phyloP scores from a whole-genome alignment of 345 rosid genomes.

The Gossypium raimondii region DNA sequence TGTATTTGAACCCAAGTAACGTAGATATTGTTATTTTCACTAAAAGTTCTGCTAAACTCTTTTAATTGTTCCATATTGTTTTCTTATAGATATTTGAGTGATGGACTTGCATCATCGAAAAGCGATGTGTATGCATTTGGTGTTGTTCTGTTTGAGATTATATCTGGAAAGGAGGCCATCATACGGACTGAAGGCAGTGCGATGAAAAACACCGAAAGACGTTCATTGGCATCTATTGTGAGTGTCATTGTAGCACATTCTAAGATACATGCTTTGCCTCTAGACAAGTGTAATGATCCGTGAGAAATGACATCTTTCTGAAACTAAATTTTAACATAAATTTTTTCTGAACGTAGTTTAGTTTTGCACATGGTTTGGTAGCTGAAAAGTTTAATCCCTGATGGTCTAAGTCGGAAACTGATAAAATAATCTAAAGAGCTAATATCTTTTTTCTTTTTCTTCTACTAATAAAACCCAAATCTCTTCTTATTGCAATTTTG shows the following conservation, averaged over 20 bases:
- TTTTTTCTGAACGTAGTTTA: no score
- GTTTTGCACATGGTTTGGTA: no score
- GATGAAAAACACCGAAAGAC: slow-evolving; percentile 69
- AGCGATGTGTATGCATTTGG: slow-evolving; percentile 98
- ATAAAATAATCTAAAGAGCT: neutral
- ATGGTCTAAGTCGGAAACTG: neutral
- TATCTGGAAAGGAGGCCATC: slow-evolving; percentile 86
- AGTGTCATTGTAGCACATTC: slow-evolving; percentile 29
- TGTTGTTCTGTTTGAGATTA: slow-evolving; percentile 81
- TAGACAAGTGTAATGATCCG: neutral
- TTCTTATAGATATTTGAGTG: slow-evolving; percentile 65
- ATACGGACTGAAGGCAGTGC: slow-evolving; percentile 57
- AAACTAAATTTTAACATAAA: no score
- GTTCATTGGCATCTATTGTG: slow-evolving; percentile 78
- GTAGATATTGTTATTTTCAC: neutral
- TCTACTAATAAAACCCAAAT: neutral
- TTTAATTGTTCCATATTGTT: slow-evolving; percentile 10
- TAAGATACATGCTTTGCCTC: slow-evolving; percentile 3
- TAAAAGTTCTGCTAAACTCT: neutral
- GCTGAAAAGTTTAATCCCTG: no score
- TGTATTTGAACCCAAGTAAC: neutral
- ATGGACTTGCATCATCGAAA: slow-evolving; percentile 79
- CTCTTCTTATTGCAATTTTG: slow-evolving; percentile 17
- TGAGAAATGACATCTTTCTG: neutral
- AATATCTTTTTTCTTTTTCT: neutral